Base-by-base conservation (phyloP, 2,329 filamentous ascomycete species). In the Paraphaeosphaeria sporulosa region DNA sequence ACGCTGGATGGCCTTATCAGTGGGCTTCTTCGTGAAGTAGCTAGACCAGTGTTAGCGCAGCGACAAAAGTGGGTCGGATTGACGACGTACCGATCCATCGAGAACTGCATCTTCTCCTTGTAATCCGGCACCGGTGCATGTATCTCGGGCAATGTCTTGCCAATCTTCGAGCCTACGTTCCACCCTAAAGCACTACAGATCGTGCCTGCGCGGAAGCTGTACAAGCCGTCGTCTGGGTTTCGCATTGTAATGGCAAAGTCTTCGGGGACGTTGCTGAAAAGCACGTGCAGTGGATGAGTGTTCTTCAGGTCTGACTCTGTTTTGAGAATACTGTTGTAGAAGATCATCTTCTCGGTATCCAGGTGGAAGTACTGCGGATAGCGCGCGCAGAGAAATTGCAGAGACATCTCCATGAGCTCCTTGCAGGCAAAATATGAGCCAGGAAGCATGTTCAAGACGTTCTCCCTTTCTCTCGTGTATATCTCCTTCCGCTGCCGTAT, bases 51-150 rank as follows among this genome's bases (percentile, higher is more conserved):
- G 12, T 56, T 58, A 47, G 59, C 30, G 36, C 27, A 48, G 25
- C 34, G 55, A 57, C 51, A 36, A 32, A 19, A 57, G 27, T 57
- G 55, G 55, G 50, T 56, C 56, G 30, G 71, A 7, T 51, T 21
- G 43, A 47, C 48, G 6, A 55, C 84, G 53, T 78, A 92, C 86
- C 91, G 84, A 70, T 96, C 92, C 90, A 96, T 94, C 43, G 90
- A 93, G 64, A 93, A 90, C 40, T 90, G 86, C 90, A 96, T 93
- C 80, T 94, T 96, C 74, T 92, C 89, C 66, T 91, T 91, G 75
- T 94, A 96, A 69, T 95, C 91, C 0, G 93, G 92, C 23, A 96
- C 90, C 0, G 85, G 83, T 1, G 79, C 79, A 72, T 96, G 93
- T 61, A 96, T 94, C 59, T 88, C 85, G 12, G 88, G 82, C 15